Percentiles rank a stretch among this genome's conserved stretches.
Conservation (phyloP, 164 flowering plant species). For the Vitis labrusca region DNA sequence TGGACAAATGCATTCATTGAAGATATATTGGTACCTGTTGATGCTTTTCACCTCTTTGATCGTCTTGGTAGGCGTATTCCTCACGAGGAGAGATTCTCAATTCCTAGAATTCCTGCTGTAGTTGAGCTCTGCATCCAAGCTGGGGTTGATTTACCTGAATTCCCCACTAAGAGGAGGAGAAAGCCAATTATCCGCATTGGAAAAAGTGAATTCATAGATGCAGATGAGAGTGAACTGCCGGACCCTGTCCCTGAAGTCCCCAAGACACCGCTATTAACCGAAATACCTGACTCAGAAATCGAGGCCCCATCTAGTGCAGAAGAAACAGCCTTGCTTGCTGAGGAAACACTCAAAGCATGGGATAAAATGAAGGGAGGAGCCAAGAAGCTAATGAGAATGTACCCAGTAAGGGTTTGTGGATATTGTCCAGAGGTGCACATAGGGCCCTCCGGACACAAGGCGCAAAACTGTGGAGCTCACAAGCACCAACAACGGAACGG, state of each 20-base stretch:
- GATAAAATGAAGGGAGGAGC: conserved; percentile 82
- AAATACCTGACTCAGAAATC: conserved; percentile 56
- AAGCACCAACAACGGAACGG: conserved; percentile 98
- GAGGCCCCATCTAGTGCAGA: conserved; percentile 50
- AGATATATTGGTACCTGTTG: conserved; percentile 72
- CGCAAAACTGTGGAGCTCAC: conserved; percentile 89
- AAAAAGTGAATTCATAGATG: conserved; percentile 82
- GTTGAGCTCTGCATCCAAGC: conserved; percentile 97
- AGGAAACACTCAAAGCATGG: conserved; percentile 82
- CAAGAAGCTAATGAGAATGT: conserved; percentile 73
- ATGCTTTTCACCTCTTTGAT: conserved; percentile 81
- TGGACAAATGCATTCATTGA: conserved; percentile 73
- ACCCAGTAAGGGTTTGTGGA: conserved; percentile 86
- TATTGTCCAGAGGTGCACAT: conserved; percentile 96
- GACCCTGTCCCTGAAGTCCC: conserved; percentile 51
- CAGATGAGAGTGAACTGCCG: conserved; percentile 88
- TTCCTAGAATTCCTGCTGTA: conserved; percentile 83
- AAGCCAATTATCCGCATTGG: conserved; percentile 79
- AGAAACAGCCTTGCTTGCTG: conserved; percentile 60
- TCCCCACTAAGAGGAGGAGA: conserved; percentile 87
- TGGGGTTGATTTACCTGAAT: conserved; percentile 83
- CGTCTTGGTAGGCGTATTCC: conserved; percentile 84
- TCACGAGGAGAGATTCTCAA: conserved; percentile 77
- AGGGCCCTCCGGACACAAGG: conserved; percentile 88
- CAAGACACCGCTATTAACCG: conserved; percentile 39